A percentile compares a stretch with the other conserved stretches of the same genome.
These are phyloP conservation scores for Ceratopteris richardii DNA, from an alignment of 75 land plant species.

Conservation along the genomic window DNA sequence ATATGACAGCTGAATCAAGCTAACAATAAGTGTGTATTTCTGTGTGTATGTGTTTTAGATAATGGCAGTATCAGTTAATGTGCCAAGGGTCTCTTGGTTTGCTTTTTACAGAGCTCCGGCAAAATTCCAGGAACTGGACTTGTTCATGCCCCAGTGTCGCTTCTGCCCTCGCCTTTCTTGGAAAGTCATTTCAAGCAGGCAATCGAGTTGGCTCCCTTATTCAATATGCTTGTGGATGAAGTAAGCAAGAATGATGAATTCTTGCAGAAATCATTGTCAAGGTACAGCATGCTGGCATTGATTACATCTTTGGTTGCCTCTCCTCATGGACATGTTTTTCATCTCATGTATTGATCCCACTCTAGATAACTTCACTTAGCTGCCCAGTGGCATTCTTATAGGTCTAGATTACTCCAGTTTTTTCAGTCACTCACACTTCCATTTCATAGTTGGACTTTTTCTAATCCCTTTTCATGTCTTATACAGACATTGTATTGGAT, in stretches of 20 bases:
- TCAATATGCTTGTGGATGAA: slow-evolving; percentile 81
- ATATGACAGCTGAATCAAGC: too few species aligned
- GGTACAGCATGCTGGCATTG: slow-evolving; percentile 31
- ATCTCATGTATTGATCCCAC: not conserved
- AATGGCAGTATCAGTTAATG: not conserved
- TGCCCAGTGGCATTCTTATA: too few species aligned
- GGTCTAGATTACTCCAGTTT: too few species aligned
- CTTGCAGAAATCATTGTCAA: slow-evolving; percentile 70
- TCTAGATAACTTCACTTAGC: too few species aligned
- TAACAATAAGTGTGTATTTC: too few species aligned
- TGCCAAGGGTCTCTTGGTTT: not conserved
- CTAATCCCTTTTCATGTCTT: too few species aligned
- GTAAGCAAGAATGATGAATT: slow-evolving; percentile 80
- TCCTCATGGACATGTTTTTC: not conserved
- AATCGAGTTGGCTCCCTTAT: slow-evolving; percentile 77
- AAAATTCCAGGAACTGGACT: slow-evolving; percentile 74
- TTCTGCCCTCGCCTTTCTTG: slow-evolving; percentile 74
- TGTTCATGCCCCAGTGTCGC: slow-evolving; percentile 87
- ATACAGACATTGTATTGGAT: too few species aligned
- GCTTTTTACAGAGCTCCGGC: slow-evolving; percentile 62
- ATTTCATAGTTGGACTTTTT: too few species aligned
- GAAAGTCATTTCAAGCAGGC: slow-evolving; percentile 66
- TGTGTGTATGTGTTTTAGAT: too few species aligned
- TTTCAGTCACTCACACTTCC: too few species aligned
- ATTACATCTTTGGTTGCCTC: not conserved